phyloP scores from a whole-genome alignment of 345 rosid genomes.

The Angophora floribunda region DNA sequence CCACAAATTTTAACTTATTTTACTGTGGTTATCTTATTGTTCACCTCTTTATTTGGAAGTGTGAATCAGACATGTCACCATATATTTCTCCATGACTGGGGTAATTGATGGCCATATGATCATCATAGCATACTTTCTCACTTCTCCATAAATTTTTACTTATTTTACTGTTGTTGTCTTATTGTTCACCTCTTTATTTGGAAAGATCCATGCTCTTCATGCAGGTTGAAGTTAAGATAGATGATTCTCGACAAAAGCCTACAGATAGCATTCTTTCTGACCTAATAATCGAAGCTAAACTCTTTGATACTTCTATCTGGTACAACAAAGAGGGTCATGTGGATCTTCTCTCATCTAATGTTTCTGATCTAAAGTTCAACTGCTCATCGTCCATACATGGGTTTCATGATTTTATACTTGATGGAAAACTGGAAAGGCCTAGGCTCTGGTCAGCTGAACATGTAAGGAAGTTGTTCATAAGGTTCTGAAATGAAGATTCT shows the following conservation, averaged over 20 bases:
- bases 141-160: not conserved
- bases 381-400: constrained; percentile 36
- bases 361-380: constrained; percentile 45
- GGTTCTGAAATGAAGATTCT: not conserved
- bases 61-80: not conserved
- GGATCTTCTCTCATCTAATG: constrained; percentile 46
- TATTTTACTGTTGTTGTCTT: not conserved
- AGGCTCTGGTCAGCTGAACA: constrained; percentile 96
- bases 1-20: not conserved
- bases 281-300: constrained; percentile 64
- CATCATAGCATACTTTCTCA: not conserved
- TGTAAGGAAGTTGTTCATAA: constrained; percentile 31
- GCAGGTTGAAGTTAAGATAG: constrained; percentile 93
- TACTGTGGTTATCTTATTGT: not conserved
- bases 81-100: not conserved
- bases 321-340: constrained; percentile 22
- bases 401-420: constrained; percentile 67
- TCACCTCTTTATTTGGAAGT: not conserved
- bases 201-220: not conserved
- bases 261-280: constrained; percentile 39
- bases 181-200: not conserved
- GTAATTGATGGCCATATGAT: not conserved
- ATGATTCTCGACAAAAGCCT: constrained; percentile 37
- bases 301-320: constrained; percentile 73
- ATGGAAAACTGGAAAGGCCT: constrained; percentile 67